These are phyloP conservation scores for Exophiala mesophila DNA, from an alignment of 2,329 filamentous ascomycete genomes.

Conservation along the genomic window DNA sequence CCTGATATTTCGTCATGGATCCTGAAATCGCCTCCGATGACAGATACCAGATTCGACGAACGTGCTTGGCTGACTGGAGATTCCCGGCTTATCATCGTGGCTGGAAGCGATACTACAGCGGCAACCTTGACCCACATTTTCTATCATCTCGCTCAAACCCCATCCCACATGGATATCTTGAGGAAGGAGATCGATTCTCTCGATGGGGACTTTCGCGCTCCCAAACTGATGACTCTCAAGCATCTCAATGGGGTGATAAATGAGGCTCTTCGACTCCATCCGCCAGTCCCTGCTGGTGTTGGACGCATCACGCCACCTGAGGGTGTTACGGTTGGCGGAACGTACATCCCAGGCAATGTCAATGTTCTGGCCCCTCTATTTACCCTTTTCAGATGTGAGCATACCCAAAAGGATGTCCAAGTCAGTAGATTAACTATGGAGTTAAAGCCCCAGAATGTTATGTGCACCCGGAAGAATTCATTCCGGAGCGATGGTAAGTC, in stretches of 20 bases:
- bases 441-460: constrained; percentile 23
- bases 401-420: neutral
- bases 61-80: constrained; percentile 26
- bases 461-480: constrained; percentile 25
- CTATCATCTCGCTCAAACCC: constrained; percentile 39
- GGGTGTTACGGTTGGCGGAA: constrained; percentile 34
- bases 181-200: constrained; percentile 32
- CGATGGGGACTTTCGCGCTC: constrained; percentile 32
- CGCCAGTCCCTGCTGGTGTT: constrained; percentile 35
- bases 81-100: constrained; percentile 29
- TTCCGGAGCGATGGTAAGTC: constrained; percentile 36
- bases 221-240: constrained; percentile 29
- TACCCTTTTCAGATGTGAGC: constrained; percentile 24
- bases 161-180: constrained; percentile 29
- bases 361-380: constrained; percentile 22
- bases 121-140: constrained; percentile 38
- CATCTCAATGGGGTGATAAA: constrained; percentile 39
- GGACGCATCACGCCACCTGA: constrained; percentile 35
- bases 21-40: constrained; percentile 6
- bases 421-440: neutral
- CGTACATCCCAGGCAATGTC: constrained; percentile 30
- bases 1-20: constrained; percentile 11
- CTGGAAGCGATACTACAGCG: constrained; percentile 39
- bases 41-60: constrained; percentile 1
- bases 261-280: constrained; percentile 38